phyloP scores from a whole-genome alignment of 345 rosid genomes.

The Bruguiera sexangula region DNA sequence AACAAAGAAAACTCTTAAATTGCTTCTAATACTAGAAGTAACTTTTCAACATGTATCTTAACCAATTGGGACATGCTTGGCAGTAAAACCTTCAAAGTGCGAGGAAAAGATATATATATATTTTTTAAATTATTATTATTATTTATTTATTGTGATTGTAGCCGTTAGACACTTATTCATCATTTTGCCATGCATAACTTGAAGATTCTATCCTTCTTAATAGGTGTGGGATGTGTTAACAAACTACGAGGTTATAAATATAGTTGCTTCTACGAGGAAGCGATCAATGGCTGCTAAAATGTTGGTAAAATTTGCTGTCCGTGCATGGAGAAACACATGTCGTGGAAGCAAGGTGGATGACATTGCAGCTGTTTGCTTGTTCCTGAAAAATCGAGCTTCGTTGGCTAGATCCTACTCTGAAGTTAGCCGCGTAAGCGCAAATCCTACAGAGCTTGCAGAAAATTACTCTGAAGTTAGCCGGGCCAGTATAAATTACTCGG shows the following conservation, averaged over 20 bases:
- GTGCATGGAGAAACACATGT: slow-evolving; percentile 66
- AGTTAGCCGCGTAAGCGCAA: slow-evolving; percentile 27
- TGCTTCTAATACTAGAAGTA: too few species aligned
- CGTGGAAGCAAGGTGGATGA: slow-evolving; percentile 81
- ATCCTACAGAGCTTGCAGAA: slow-evolving; percentile 29
- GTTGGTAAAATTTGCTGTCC: slow-evolving; percentile 54
- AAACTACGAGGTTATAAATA: slow-evolving; percentile 65
- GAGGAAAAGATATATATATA: too few species aligned
- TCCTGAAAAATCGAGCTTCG: slow-evolving; percentile 47
- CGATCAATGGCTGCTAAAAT: slow-evolving; percentile 66
- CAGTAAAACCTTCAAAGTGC: too few species aligned
- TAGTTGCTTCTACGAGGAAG: slow-evolving; percentile 58
- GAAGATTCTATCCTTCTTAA: background rate
- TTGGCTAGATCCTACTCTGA: slow-evolving; percentile 30
- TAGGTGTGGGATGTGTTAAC: slow-evolving; percentile 94
- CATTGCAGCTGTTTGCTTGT: slow-evolving; percentile 67
- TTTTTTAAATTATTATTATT: too few species aligned
- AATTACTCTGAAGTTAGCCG: slow-evolving; percentile 25
- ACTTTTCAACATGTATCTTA: too few species aligned
- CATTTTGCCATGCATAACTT: background rate
- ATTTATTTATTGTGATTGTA: too few species aligned
- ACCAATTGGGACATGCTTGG: too few species aligned
- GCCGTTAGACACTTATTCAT: too few species aligned
- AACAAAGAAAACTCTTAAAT: background rate
- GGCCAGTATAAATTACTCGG: slow-evolving; percentile 25